Conservation (phyloP, 805 yeast species). For the Dipodascopsis uninucleata region DNA sequence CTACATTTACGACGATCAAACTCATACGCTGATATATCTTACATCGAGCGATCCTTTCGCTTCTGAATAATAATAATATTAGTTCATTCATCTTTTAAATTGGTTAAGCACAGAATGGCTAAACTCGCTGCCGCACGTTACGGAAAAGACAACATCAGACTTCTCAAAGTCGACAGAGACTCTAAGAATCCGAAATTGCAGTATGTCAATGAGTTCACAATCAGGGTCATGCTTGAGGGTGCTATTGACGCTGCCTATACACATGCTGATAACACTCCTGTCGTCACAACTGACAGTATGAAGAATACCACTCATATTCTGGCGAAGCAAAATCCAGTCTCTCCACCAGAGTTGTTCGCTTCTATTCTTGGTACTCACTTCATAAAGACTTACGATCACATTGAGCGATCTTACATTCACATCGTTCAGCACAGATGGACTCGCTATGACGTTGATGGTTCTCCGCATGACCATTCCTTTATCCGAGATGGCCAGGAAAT, state of each 20-base stretch:
- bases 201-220: constrained; percentile 82
- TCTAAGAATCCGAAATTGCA: constrained; percentile 65
- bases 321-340: constrained; percentile 73
- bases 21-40: too few relatives aligned
- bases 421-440: constrained; percentile 78
- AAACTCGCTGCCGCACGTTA: constrained; percentile 52
- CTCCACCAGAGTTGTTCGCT: constrained; percentile 90
- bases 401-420: constrained; percentile 63
- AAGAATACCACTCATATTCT: constrained; percentile 42
- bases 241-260: constrained; percentile 78
- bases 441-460: constrained; percentile 69
- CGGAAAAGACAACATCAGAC: constrained; percentile 92
- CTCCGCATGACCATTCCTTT: constrained; percentile 78
- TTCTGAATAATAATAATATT: too few relatives aligned
- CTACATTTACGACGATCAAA: too few relatives aligned
- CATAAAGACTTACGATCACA: constrained; percentile 69
- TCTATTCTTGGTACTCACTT: constrained; percentile 81
- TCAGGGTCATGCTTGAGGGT: constrained; percentile 70
- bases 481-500: constrained; percentile 80
- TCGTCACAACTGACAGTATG: constrained; percentile 66
- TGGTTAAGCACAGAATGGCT: constrained; percentile 17
- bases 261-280: constrained; percentile 78
- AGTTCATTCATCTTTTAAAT: too few relatives aligned
- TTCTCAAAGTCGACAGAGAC: constrained; percentile 82
- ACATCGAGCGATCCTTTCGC: too few relatives aligned